A percentile compares a stretch with the other conserved stretches of the same genome.
These are phyloP conservation scores for Arctium minus DNA, from an alignment of 129 eudicot species.

Conservation along the genomic window DNA sequence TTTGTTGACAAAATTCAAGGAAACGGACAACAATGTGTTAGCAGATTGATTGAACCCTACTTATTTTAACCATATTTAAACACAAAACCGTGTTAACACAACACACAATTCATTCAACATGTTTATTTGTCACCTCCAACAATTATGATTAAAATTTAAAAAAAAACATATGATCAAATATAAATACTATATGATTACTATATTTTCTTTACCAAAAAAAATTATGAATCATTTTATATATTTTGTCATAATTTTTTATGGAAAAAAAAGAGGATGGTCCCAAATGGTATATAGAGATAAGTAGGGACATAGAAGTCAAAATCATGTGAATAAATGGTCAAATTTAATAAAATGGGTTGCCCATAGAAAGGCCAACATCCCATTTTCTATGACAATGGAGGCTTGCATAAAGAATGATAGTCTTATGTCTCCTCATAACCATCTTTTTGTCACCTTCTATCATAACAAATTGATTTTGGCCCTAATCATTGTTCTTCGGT, in stretches of 20 bases:
- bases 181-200: neutral
- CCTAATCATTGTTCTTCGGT: neutral
- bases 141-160: neutral
- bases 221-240: neutral
- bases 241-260: neutral
- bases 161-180: neutral
- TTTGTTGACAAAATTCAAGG: no score
- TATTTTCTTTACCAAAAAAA: no score
- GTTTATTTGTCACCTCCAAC: neutral
- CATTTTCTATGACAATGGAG: conserved; percentile 30
- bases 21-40: neutral
- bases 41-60: neutral
- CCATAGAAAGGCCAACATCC: conserved; percentile 33
- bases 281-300: neutral
- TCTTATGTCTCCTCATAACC: conserved; percentile 14
- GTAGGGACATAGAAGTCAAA: conserved; percentile 24
- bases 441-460: conserved; percentile 29
- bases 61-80: no score
- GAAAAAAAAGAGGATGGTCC: neutral
- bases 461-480: conserved; percentile 14
- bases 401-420: conserved; percentile 22
- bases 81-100: neutral
- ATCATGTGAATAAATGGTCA: conserved; percentile 18
- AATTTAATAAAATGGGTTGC: conserved; percentile 19
- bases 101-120: neutral